These are phyloP conservation scores for Cudoniella acicularis DNA, from an alignment of 495 filamentous ascomycete genomes.

Conservation along the genomic window DNA sequence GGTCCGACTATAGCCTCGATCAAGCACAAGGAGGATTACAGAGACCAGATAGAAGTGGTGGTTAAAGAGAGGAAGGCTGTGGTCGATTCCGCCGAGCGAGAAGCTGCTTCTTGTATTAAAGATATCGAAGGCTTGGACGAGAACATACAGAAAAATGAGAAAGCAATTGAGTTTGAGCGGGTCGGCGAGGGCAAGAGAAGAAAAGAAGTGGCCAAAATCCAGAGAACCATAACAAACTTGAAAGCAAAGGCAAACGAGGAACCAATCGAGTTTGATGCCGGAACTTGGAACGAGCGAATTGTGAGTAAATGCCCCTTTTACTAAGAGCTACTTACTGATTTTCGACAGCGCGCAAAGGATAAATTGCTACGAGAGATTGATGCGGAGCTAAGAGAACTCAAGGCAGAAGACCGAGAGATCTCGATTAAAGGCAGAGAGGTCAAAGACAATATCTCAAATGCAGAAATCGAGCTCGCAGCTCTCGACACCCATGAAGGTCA, in stretches of 20 bases:
- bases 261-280: constrained; percentile 45
- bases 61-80: constrained; percentile 27
- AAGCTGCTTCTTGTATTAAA: constrained; percentile 45
- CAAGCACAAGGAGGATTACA: constrained; percentile 62
- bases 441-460: constrained; percentile 27
- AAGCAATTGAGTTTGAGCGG: constrained; percentile 55
- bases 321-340: too few species aligned
- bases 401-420: constrained; percentile 1
- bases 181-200: constrained; percentile 45
- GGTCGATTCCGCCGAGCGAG: constrained; percentile 46
- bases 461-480: constrained; percentile 47
- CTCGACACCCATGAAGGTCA: constrained; percentile 77
- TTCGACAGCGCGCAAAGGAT: constrained; percentile 48
- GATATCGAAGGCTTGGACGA: constrained; percentile 51
- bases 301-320: too few species aligned
- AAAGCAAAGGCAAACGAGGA: constrained; percentile 40
- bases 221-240: constrained; percentile 39
- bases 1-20: constrained; percentile 65
- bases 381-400: constrained; percentile 27
- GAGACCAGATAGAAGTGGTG: constrained; percentile 29
- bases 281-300: constrained; percentile 50
- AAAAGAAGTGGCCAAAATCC: constrained; percentile 42
- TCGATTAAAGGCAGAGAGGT: constrained; percentile 7
- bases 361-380: constrained; percentile 35
- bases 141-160: constrained; percentile 50